Conservation (phyloP, 1,139 yeast species). For the Yamadazyma friedrichii region DNA sequence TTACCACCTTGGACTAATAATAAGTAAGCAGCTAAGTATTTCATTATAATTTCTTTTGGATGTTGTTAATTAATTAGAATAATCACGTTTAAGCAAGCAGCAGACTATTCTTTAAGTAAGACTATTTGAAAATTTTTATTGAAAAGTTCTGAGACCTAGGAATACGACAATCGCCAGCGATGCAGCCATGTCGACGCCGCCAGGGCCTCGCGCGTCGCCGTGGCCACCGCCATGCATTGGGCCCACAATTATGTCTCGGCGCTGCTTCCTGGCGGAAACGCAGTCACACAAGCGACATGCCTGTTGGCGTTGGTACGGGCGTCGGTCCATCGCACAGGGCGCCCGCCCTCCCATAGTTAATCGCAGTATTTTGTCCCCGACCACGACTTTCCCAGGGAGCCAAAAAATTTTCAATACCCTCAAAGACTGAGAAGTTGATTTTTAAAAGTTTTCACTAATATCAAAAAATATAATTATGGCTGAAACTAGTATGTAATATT, state of each 20-base stretch:
- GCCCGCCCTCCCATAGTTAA: background rate
- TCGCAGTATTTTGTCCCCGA: background rate
- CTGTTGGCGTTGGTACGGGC: no score
- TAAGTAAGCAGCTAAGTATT: slow-evolving; percentile 89
- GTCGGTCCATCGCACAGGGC: background rate
- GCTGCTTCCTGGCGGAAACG: background rate
- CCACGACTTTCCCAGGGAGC: slow-evolving; percentile 3
- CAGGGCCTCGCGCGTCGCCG: no score
- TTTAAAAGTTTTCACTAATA: slow-evolving; percentile 9
- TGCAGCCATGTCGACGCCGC: background rate
- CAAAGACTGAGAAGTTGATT: slow-evolving; percentile 5
- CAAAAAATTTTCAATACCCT: slow-evolving; percentile 5
- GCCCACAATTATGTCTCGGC: background rate
- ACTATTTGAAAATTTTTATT: slow-evolving; percentile 13
- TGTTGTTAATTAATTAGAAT: slow-evolving; percentile 31
- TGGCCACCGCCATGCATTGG: no score
- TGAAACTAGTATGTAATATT: slow-evolving; percentile 44
- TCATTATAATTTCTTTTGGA: slow-evolving; percentile 39
- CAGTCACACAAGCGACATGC: slow-evolving; percentile 1
- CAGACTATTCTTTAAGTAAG: slow-evolving; percentile 55
- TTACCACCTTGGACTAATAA: slow-evolving; percentile 85
- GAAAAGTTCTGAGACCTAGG: slow-evolving; percentile 1
- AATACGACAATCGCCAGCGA: background rate
- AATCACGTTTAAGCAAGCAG: slow-evolving; percentile 59
- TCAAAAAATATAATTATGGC: slow-evolving; percentile 32